Evolutionary conservation across 2,329 filamentous ascomycete genomes (phyloP).

Genomic region (Curvularia sp.): DNA sequence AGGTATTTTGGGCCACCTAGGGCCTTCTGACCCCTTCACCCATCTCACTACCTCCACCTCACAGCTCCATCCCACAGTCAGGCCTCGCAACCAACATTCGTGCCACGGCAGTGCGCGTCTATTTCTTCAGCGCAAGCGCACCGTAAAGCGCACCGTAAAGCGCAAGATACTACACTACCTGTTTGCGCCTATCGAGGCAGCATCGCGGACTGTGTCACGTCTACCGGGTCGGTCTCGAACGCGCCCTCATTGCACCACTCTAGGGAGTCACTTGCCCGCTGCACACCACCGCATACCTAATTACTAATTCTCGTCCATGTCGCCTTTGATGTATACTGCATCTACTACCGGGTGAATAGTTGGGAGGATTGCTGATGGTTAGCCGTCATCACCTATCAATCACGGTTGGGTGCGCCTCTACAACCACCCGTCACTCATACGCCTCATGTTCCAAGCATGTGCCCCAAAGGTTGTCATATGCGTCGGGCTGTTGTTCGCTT

Average conservation of each 20-base stretch:
- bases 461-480: not conserved
- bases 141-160: not conserved
- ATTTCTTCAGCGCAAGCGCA: not conserved
- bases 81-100: not conserved
- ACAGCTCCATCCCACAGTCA: not conserved
- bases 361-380: not conserved
- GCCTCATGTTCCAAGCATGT: not conserved
- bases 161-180: not conserved
- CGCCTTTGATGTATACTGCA: constrained; percentile 7
- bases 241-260: not conserved
- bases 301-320: constrained; percentile 2
- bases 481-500: constrained; percentile 2
- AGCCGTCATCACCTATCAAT: constrained; percentile 1
- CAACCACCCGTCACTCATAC: not conserved
- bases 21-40: not conserved
- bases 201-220: not conserved
- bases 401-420: constrained; percentile 1
- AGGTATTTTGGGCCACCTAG: not conserved
- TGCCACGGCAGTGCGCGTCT: constrained; percentile 5
- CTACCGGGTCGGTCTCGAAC: not conserved
- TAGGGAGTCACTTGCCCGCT: not conserved
- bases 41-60: constrained; percentile 8
- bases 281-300: constrained; percentile 6
- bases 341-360: constrained; percentile 8
- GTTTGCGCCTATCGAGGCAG: not conserved